Percentiles rank a stretch among this genome's conserved stretches.
Conservation (phyloP, 441 rosid genomes). For the Populus hybrid region DNA sequence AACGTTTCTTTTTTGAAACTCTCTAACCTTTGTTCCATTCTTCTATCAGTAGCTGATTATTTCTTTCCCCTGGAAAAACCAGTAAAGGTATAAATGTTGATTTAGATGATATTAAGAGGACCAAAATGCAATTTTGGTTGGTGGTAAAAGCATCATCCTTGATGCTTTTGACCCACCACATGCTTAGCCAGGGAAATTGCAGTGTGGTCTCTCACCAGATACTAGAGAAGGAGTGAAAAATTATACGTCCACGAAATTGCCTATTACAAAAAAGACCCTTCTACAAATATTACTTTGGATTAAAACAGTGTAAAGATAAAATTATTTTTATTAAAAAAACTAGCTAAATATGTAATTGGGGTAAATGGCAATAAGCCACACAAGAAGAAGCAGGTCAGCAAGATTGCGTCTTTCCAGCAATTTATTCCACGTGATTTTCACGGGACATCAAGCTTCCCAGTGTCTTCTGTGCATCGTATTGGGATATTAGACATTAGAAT, state of each 20-base stretch:
- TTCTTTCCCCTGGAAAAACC: not conserved
- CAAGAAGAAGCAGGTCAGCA: constrained; percentile 42
- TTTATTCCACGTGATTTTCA: constrained; percentile 49
- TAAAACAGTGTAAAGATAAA: no score
- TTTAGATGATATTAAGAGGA: not conserved
- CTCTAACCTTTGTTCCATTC: not conserved
- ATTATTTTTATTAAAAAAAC: no score
- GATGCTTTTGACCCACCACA: not conserved
- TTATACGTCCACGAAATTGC: no score
- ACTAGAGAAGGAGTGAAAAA: not conserved
- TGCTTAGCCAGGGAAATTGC: not conserved
- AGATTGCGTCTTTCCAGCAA: constrained; percentile 55
- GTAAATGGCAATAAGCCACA: constrained; percentile 35
- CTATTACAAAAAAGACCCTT: no score
- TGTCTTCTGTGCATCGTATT: constrained; percentile 46
- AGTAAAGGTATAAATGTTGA: not conserved
- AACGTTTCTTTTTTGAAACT: no score
- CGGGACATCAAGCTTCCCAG: constrained; percentile 53
- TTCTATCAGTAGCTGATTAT: not conserved
- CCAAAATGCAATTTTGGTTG: not conserved
- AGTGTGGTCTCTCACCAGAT: not conserved
- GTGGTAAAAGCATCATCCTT: not conserved
- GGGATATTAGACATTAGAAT: constrained; percentile 48
- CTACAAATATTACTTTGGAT: no score
- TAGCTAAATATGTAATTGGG: no score